Base-by-base conservation (phyloP, 768 basidiomycete genomes). In the Trametes maxima region DNA sequence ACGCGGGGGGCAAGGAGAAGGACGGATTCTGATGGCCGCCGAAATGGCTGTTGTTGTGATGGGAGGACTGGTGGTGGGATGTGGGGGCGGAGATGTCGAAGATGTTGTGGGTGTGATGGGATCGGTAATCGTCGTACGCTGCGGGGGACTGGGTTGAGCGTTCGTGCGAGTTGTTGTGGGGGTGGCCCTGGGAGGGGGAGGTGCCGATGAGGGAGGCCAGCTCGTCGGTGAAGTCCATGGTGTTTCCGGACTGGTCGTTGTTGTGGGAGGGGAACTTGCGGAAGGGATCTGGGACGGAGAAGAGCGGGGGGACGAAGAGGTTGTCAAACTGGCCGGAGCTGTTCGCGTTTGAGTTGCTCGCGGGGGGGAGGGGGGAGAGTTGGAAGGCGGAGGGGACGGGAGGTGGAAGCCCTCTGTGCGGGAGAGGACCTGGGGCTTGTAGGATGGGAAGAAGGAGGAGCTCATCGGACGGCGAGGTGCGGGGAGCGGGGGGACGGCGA, bases 361-460 rank as follows among this genome's bases (percentile, higher is more conserved):
- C 65, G 55, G 66, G 65, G 70, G 65, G 46, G 72, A 66, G 59
- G 73, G 64, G 49, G 74, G 57, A 64, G 74, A 49, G 62, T 74
- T 66, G 51, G 65, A 66, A 51, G 75, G 70, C 11, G 78, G 71
- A 22, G 84, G 79, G 48, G 78, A 78, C 21, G 84, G 82, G 37
- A 86, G 68, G 63, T 89, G 86, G 72, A 92, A 92, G 67, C 90
- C 90, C 75, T 90, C 86, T 69, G 88, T 85, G 61, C 88, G 78
- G 54, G 67, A 67, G 68, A 70, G 68, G 65, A 90, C 75, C 64
- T 83, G 83, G 16, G 84, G 81, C 69, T 85, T 84, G 77, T 82
- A 83, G 42, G 66, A 68, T 37, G 59, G 57, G 67, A 69, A 71
- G 58, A 67, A 65, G 48, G 67, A 55, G 51, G 68, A 70, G 59